Percentiles rank a stretch among this genome's conserved stretches.
Evolutionary conservation across 192 early-diverging fungal species (phyloP).

Genomic region (Backusella sp.): DNA sequence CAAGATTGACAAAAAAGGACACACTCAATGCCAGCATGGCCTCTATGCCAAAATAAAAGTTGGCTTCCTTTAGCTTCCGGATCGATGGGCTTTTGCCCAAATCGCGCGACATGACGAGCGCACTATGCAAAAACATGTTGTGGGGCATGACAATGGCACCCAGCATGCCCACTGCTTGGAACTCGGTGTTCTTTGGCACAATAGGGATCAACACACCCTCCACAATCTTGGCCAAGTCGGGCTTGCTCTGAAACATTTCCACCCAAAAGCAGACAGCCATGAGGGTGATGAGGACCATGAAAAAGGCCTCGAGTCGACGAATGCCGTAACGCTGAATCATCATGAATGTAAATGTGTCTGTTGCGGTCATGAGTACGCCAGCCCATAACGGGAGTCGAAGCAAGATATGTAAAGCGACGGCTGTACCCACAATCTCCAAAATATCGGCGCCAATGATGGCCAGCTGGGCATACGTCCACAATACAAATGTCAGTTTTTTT

Average conservation of each 20-base stretch:
- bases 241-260: constrained; percentile 55
- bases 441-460: constrained; percentile 74
- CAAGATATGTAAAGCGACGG: constrained; percentile 80
- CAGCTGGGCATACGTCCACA: constrained; percentile 61
- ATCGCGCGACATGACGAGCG: constrained; percentile 60
- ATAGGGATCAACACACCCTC: constrained; percentile 52
- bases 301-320: constrained; percentile 68
- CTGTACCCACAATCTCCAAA: constrained; percentile 86
- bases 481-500: constrained; percentile 39
- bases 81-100: constrained; percentile 24
- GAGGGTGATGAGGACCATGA: constrained; percentile 68
- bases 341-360: constrained; percentile 81
- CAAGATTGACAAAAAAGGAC: constrained; percentile 68
- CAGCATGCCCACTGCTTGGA: constrained; percentile 67
- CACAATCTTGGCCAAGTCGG: constrained; percentile 47
- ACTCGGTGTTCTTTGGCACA: constrained; percentile 53
- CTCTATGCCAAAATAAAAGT: constrained; percentile 66
- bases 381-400: constrained; percentile 67
- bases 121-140: constrained; percentile 84
- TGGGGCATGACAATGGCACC: constrained; percentile 86
- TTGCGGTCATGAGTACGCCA: constrained; percentile 75
- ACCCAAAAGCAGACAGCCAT: constrained; percentile 79
- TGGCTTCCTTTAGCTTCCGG: constrained; percentile 60
- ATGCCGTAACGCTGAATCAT: constrained; percentile 60
- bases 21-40: constrained; percentile 55